Conservation (phyloP, 805 yeast genomes). For the Komagataella pseudopastoris region DNA sequence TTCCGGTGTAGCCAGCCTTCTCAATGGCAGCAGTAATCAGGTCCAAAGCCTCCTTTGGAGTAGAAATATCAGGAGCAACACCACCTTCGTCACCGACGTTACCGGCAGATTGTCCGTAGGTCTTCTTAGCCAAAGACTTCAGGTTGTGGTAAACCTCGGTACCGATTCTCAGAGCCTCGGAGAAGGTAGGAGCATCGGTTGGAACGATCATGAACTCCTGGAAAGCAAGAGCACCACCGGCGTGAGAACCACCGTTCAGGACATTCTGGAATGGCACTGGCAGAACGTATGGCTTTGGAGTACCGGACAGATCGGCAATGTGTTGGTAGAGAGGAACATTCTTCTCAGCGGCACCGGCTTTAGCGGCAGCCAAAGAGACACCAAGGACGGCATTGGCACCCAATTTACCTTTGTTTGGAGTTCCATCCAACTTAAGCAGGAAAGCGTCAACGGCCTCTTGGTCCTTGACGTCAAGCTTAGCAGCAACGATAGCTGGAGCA, state of each 20-base stretch:
- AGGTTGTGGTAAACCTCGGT: conserved; percentile 96
- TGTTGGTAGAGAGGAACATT: conserved; percentile 87
- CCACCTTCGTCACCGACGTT: conserved; percentile 99
- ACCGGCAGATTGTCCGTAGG: conserved; percentile 97
- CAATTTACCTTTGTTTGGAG: conserved; percentile 91
- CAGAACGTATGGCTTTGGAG: conserved; percentile 76
- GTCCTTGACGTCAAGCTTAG: conserved; percentile 71
- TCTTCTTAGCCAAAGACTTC: conserved; percentile 85
- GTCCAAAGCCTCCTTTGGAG: conserved; percentile 96
- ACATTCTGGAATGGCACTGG: conserved; percentile 99
- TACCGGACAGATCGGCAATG: conserved; percentile 66
- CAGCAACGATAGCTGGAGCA: conserved; percentile 86
- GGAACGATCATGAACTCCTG: conserved; percentile 99
- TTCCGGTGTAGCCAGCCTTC: conserved; percentile 90
- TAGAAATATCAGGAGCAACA: conserved; percentile 95
- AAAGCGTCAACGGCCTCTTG: conserved; percentile 82
- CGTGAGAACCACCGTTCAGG: conserved; percentile 99
- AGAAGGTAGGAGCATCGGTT: conserved; percentile 75
- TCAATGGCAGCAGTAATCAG: conserved; percentile 82
- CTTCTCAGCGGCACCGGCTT: conserved; percentile 97
- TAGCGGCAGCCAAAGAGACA: conserved; percentile 93
- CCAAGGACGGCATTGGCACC: conserved; percentile 99
- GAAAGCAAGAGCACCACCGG: conserved; percentile 98
- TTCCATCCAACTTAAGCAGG: conserved; percentile 82
- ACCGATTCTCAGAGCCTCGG: conserved; percentile 95